Evolutionary conservation across 2,329 filamentous ascomycete genomes (phyloP).

Genomic region (Alternaria incomplexa): DNA sequence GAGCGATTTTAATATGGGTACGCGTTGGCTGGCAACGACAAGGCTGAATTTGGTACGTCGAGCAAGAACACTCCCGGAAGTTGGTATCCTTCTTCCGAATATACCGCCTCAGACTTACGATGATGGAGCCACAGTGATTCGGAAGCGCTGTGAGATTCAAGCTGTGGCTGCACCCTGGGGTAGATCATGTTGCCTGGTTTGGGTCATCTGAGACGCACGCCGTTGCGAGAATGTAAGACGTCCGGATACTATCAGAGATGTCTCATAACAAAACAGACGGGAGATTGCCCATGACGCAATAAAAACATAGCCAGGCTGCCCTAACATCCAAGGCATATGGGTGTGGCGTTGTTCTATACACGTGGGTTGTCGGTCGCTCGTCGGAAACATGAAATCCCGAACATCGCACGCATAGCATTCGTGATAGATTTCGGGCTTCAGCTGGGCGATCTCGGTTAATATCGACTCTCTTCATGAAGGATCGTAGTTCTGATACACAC

Average conservation of each 20-base stretch:
- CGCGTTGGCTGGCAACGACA: slow-evolving; percentile 1
- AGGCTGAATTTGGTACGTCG: slow-evolving; percentile 2
- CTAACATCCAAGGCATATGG: background rate
- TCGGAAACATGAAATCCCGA: slow-evolving; percentile 6
- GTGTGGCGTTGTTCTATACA: background rate
- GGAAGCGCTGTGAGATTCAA: slow-evolving; percentile 20
- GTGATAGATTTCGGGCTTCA: background rate
- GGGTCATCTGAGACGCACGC: slow-evolving; percentile 28
- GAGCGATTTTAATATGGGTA: slow-evolving; percentile 14
- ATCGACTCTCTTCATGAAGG: background rate
- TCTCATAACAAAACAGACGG: slow-evolving; percentile 6
- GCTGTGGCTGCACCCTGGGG: slow-evolving; percentile 29
- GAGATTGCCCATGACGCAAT: background rate
- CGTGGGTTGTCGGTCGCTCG: background rate
- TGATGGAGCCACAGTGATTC: slow-evolving; percentile 14
- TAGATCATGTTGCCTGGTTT: slow-evolving; percentile 9
- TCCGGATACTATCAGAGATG: slow-evolving; percentile 20
- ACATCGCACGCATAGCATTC: background rate
- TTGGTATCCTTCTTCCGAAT: slow-evolving; percentile 8
- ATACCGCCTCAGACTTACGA: background rate
- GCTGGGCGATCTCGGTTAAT: background rate
- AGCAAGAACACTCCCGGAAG: slow-evolving; percentile 14
- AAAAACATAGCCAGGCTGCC: background rate
- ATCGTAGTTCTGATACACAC: background rate
- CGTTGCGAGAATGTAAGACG: slow-evolving; percentile 28